Evolutionary conservation across 2,329 filamentous ascomycete species (phyloP).

Genomic region (Ascochyta viciae-villosae): DNA sequence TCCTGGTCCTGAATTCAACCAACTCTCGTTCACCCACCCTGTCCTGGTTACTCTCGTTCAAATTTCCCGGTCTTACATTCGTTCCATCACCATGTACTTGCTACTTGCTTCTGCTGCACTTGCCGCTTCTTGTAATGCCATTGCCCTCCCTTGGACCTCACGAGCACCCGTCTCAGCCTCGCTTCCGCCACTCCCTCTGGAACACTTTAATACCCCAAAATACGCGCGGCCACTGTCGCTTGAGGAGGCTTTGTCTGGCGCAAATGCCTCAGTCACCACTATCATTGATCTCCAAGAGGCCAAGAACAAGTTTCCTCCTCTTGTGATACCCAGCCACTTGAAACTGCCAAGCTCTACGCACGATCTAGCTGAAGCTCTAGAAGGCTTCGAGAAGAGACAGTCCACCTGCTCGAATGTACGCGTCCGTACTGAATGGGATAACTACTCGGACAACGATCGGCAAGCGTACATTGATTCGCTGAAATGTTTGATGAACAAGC

Average conservation of each 20-base stretch:
- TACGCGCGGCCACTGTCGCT: slow-evolving; percentile 11
- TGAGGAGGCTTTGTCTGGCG: slow-evolving; percentile 7
- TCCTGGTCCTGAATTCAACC: background rate
- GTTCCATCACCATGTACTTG: background rate
- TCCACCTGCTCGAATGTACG: slow-evolving; percentile 34
- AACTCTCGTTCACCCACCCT: background rate
- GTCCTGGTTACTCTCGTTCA: too few relatives aligned
- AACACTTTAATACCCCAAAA: slow-evolving; percentile 10
- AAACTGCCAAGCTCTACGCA: background rate
- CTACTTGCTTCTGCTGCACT: slow-evolving; percentile 3
- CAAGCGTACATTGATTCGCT: slow-evolving; percentile 36
- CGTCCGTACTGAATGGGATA: slow-evolving; percentile 42
- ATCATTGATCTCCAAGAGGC: slow-evolving; percentile 5
- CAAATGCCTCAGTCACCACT: slow-evolving; percentile 14
- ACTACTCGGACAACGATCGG: slow-evolving; percentile 25
- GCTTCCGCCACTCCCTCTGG: slow-evolving; percentile 1
- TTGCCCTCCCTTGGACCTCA: slow-evolving; percentile 5
- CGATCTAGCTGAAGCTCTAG: background rate
- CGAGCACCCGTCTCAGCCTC: background rate
- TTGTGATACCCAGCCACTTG: slow-evolving; percentile 2
- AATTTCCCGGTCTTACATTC: slow-evolving; percentile 10
- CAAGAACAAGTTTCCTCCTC: slow-evolving; percentile 1
- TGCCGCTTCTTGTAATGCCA: slow-evolving; percentile 7
- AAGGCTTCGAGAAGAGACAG: slow-evolving; percentile 3
- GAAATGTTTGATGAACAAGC: slow-evolving; percentile 36